Evolutionary conservation across 345 rosid genomes (phyloP).

Genomic region (Dipteronia sinensis): DNA sequence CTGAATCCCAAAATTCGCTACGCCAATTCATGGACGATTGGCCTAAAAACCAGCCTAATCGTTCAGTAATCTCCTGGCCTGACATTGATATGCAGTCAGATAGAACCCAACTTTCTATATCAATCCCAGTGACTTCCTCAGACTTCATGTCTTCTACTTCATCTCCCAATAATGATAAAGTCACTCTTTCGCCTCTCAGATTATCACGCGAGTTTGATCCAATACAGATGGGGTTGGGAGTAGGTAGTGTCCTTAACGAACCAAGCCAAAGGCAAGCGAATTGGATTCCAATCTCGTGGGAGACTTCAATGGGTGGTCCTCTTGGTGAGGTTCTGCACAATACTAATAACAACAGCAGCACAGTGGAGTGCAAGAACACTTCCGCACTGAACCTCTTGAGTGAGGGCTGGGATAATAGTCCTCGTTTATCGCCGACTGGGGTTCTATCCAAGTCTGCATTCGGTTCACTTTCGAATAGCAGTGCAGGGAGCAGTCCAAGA

Average conservation of each 20-base stretch:
- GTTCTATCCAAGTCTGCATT: constrained; percentile 76
- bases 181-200: constrained; percentile 47
- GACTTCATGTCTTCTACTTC: constrained; percentile 55
- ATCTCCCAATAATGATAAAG: constrained; percentile 48
- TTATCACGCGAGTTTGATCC: constrained; percentile 47
- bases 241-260: constrained; percentile 37
- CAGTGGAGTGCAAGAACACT: constrained; percentile 40
- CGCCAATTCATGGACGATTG: constrained; percentile 69
- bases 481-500: constrained; percentile 80
- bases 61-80: constrained; percentile 47
- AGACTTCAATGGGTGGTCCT: constrained; percentile 67
- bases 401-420: constrained; percentile 59
- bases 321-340: constrained; percentile 69
- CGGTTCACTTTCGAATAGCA: constrained; percentile 75
- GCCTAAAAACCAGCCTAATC: constrained; percentile 49
- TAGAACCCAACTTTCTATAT: constrained; percentile 65
- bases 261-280: constrained; percentile 46
- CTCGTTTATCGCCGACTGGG: constrained; percentile 65
- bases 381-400: constrained; percentile 52
- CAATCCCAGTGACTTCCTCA: constrained; percentile 50
- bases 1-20: constrained; percentile 44
- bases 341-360: constrained; percentile 40
- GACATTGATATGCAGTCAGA: constrained; percentile 45
- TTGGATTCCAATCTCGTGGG: constrained; percentile 66
- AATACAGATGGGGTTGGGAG: constrained; percentile 57